These are phyloP conservation scores for Stevia rebaudiana DNA, from an alignment of 140 eudicot species.

Conservation along the genomic window DNA sequence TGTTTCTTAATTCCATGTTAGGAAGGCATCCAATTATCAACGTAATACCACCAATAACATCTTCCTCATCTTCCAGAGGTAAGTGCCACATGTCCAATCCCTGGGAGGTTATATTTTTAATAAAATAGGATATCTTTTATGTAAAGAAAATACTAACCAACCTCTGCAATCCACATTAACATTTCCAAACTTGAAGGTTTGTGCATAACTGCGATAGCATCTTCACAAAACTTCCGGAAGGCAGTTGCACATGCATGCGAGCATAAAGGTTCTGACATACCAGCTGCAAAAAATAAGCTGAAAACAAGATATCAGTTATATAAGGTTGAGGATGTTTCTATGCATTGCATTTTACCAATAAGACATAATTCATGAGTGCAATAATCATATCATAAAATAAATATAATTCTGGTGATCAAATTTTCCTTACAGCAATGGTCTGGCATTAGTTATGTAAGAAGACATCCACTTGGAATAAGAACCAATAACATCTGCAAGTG, in stretches of 20 bases:
- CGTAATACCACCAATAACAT: conserved; percentile 69
- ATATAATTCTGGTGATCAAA: not conserved
- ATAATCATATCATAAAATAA: no score
- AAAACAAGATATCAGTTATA: conserved; percentile 31
- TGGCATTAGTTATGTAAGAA: conserved; percentile 45
- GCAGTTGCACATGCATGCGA: conserved; percentile 82
- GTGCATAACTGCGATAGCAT: conserved; percentile 51
- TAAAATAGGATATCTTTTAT: not conserved
- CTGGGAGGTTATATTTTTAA: conserved; percentile 34
- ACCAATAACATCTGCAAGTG: conserved; percentile 86
- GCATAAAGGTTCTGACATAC: conserved; percentile 69
- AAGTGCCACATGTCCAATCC: conserved; percentile 64
- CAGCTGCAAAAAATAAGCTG: conserved; percentile 88
- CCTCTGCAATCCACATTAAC: conserved; percentile 89
- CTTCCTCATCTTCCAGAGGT: conserved; percentile 78
- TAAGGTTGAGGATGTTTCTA: no score
- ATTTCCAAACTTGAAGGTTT: conserved; percentile 76
- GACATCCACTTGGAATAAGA: conserved; percentile 92
- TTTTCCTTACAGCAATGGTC: conserved; percentile 65
- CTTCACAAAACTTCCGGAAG: conserved; percentile 87
- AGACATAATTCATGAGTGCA: not conserved
- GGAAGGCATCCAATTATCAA: conserved; percentile 58
- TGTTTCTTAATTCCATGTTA: conserved; percentile 60
- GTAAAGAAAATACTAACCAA: conserved; percentile 20
- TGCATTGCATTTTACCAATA: no score